Conservation (phyloP, 1,284 basidiomycete species). For the Marasmius oreades region DNA sequence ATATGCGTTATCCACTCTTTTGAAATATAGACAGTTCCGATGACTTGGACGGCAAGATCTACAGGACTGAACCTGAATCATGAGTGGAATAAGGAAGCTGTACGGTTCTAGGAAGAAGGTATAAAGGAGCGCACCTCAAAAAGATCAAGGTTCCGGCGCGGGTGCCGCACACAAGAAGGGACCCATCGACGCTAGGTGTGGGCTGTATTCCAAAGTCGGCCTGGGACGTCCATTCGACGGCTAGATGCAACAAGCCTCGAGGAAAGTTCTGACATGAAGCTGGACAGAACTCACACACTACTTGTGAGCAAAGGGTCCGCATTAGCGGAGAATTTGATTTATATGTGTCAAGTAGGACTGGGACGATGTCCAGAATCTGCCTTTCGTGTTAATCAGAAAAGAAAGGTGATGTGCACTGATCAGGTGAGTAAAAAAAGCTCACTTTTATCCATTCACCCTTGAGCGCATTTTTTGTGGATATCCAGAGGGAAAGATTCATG, state of each 20-base stretch:
- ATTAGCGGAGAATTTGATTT: slow-evolving; percentile 15
- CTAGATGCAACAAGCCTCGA: slow-evolving; percentile 29
- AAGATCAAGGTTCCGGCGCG: slow-evolving; percentile 60
- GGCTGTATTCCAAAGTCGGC: slow-evolving; percentile 53
- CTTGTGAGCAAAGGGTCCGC: slow-evolving; percentile 37
- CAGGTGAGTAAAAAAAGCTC: slow-evolving; percentile 10
- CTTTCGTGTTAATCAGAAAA: not conserved
- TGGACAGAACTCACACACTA: slow-evolving; percentile 29
- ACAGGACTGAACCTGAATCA: slow-evolving; percentile 22
- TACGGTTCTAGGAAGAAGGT: not conserved
- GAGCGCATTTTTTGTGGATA: slow-evolving; percentile 46
- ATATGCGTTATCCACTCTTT: slow-evolving; percentile 57
- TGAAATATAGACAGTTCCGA: slow-evolving; percentile 30
- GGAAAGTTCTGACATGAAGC: not conserved
- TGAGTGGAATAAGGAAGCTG: not conserved
- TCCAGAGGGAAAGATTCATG: slow-evolving; percentile 56
- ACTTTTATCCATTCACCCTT: slow-evolving; percentile 60
- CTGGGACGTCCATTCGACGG: slow-evolving; percentile 64
- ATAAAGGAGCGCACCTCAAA: slow-evolving; percentile 41
- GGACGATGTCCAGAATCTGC: slow-evolving; percentile 46
- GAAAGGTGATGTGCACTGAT: not conserved
- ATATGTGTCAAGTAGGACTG: slow-evolving; percentile 28
- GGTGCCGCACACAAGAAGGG: slow-evolving; percentile 65
- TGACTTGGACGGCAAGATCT: slow-evolving; percentile 27
- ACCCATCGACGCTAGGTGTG: slow-evolving; percentile 62